Conservation (phyloP, 495 filamentous ascomycete species). For the Tetracladium setigerum region DNA sequence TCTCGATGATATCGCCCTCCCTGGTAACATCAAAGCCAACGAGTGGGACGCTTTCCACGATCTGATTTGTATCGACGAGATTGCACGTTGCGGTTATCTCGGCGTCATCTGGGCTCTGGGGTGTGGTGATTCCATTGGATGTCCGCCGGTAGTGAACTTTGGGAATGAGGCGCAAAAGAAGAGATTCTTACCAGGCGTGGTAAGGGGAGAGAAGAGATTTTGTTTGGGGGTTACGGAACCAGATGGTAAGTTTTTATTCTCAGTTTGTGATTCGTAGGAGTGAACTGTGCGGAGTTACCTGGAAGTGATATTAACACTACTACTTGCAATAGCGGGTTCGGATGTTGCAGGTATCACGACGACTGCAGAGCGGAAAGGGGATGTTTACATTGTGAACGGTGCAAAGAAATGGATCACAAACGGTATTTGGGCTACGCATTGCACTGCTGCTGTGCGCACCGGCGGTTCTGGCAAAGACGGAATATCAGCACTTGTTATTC, state of each 20-base stretch:
- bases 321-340: constrained; percentile 38
- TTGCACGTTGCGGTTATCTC: constrained; percentile 44
- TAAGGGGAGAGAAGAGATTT: constrained; percentile 58
- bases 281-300: too few species aligned
- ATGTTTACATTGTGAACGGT: constrained; percentile 58
- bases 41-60: constrained; percentile 63
- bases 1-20: constrained; percentile 40
- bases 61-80: constrained; percentile 52
- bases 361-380: constrained; percentile 52
- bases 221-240: constrained; percentile 63
- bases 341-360: constrained; percentile 61
- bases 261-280: too few species aligned
- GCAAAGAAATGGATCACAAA: constrained; percentile 74
- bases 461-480: constrained; percentile 39
- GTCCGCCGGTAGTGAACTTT: constrained; percentile 58
- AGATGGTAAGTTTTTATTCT: constrained; percentile 26
- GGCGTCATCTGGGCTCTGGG: constrained; percentile 30
- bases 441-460: constrained; percentile 56
- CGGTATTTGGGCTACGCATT: constrained; percentile 57
- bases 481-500: constrained; percentile 45
- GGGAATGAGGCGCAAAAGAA: constrained; percentile 46
- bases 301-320: neutral
- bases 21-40: constrained; percentile 49
- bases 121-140: constrained; percentile 58
- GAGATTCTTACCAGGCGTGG: constrained; percentile 43